Evolutionary conservation across 1,284 basidiomycete species (phyloP).

Genomic region (Sporisorium iseilematis-ciliati): DNA sequence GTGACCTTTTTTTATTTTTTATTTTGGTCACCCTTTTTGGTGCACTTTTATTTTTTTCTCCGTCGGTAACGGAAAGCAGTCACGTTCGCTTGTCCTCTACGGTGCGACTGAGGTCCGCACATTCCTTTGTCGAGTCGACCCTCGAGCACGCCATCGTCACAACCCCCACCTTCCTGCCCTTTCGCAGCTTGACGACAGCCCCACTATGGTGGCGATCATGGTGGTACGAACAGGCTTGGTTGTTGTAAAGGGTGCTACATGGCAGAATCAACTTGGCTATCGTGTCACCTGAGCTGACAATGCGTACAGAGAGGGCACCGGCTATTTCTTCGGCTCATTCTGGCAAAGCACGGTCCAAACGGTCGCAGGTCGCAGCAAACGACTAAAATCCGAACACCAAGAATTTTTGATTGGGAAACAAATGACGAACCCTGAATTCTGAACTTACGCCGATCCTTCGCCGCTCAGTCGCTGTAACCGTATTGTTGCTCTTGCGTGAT

Average conservation of each 20-base stretch:
- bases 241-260: too few species aligned
- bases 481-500: constrained; percentile 31
- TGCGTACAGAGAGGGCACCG: not conserved
- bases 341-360: not conserved
- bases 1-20: too few species aligned
- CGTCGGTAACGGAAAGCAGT: too few species aligned
- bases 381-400: constrained; percentile 4
- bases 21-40: too few species aligned
- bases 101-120: not conserved
- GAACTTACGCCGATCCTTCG: too few species aligned
- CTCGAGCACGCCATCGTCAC: constrained; percentile 1
- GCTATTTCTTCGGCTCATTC: not conserved
- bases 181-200: not conserved
- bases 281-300: not conserved
- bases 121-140: not conserved
- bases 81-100: too few species aligned
- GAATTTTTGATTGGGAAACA: not conserved
- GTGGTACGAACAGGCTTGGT: too few species aligned
- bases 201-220: too few species aligned
- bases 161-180: not conserved
- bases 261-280: not conserved
- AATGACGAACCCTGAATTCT: too few species aligned
- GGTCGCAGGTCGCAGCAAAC: not conserved
- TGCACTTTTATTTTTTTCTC: too few species aligned
- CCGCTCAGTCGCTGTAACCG: not conserved